Percentiles rank a stretch among this genome's conserved stretches.
phyloP scores from a whole-genome alignment of 2,329 filamentous ascomycete species.

The Trichoderma atroviride region DNA sequence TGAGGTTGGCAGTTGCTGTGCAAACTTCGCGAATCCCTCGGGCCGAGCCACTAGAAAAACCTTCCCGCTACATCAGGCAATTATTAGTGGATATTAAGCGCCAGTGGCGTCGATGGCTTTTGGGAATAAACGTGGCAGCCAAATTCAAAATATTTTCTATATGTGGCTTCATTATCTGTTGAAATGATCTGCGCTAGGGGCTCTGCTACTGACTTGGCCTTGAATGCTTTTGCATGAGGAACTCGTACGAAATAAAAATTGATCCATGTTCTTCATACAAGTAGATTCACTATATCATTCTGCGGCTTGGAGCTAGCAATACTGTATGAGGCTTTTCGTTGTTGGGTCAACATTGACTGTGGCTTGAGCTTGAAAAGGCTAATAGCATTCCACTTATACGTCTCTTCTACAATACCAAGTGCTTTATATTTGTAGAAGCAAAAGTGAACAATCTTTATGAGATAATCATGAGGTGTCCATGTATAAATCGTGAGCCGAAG shows the following conservation, averaged over 20 bases:
- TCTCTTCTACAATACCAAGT: background rate
- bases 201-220: too few species aligned
- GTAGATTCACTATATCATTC: background rate
- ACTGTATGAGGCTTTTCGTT: background rate
- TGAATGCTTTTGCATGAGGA: background rate
- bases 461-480: too few species aligned
- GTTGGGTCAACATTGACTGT: too few species aligned
- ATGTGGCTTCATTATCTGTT: background rate
- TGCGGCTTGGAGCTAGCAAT: background rate
- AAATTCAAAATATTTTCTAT: background rate
- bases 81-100: background rate
- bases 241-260: background rate
- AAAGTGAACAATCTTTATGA: too few species aligned
- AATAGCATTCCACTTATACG: background rate
- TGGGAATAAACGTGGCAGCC: too few species aligned
- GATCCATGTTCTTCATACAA: background rate
- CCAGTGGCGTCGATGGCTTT: too few species aligned
- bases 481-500: too few species aligned
- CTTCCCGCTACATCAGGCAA: background rate
- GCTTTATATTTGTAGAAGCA: background rate
- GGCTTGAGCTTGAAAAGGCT: background rate
- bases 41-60: background rate
- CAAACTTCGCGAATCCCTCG: background rate
- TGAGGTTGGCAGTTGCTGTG: background rate
- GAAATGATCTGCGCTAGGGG: background rate